Evolutionary conservation across 148 eudicot species (phyloP), one percentile per base, ranked within the genome.

Genomic region (Drosera capensis): DNA sequence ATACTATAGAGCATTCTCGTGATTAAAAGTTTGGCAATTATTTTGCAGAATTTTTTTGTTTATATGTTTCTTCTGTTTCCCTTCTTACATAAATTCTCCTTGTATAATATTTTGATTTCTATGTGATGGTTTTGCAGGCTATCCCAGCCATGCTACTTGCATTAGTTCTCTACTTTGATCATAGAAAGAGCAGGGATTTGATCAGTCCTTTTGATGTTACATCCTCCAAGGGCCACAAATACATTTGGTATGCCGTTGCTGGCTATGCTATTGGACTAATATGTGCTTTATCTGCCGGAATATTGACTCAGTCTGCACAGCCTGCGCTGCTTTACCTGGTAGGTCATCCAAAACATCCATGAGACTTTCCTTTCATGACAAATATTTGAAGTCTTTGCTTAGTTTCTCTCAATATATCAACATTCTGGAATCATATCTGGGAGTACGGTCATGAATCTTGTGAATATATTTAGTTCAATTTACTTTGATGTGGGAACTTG

Each of bases 281-380:
- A 36, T 52, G 71, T 30, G 99, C 99, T 45, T 70, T 90, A 63
- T 56, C 95, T 53, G 99, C 99, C 59, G 99, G 95, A 45, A 64
- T 84, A 45, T 65, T 90, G 71, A 75, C 95, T 46, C 92, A 61
- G 45, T 80, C 99, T 24, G 85, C 99, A n/a, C 99, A 90, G 52
- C 99, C 99, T 22, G 99, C 99, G 13, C 93, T 90, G 62, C 66
- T 90, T n/a, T 90, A 90, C 64, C 69, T 90, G 95, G 99, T 90
- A 67, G 42, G 62, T 40, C 20, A 1, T 52, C 20, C 34, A 7
- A 16, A 41, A 41, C 14, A 20, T 5, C 45, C n/a, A n/a, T n/a
- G n/a, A n/a, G n/a, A n/a, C n/a, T n/a, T n/a, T n/a, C n/a, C n/a
- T n/a, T n/a, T n/a, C n/a, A n/a, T n/a, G n/a, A n/a, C n/a, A n/a